Conservation (phyloP, 106 monocot genomes). For the Dendrobium nobile region DNA sequence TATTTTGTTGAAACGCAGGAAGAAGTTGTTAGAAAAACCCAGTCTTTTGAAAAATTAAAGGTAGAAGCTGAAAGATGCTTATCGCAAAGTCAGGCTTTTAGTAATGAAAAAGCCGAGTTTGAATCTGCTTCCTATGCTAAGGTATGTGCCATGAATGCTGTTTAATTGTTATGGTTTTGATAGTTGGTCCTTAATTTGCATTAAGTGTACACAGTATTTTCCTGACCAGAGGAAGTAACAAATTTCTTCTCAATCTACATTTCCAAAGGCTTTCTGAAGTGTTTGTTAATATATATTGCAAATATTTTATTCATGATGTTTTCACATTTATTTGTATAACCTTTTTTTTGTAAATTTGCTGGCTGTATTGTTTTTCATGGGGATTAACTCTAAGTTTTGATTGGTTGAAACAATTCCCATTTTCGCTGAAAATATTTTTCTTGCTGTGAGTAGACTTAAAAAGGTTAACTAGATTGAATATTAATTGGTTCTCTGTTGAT, state of each 20-base stretch:
- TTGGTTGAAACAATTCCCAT: not conserved
- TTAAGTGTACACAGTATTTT: not conserved
- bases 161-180: slow-evolving; percentile 2
- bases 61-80: slow-evolving; percentile 84
- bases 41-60: slow-evolving; percentile 66
- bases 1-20: slow-evolving; percentile 35
- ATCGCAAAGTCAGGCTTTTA: slow-evolving; percentile 68
- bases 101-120: slow-evolving; percentile 68
- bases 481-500: not conserved
- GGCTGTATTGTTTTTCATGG: not conserved
- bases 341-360: not conserved
- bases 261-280: no score
- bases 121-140: slow-evolving; percentile 69
- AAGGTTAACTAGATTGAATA: not conserved
- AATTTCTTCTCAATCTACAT: not conserved
- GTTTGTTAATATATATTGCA: no score
- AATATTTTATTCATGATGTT: not conserved
- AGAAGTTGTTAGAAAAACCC: slow-evolving; percentile 77
- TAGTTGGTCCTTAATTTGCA: not conserved
- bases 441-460: not conserved
- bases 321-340: not conserved
- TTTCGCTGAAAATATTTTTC: not conserved
- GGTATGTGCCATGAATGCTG: slow-evolving; percentile 32
- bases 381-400: not conserved
- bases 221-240: not conserved